Conservation (phyloP, 768 basidiomycete genomes). For the Sarcodon aspratus region DNA sequence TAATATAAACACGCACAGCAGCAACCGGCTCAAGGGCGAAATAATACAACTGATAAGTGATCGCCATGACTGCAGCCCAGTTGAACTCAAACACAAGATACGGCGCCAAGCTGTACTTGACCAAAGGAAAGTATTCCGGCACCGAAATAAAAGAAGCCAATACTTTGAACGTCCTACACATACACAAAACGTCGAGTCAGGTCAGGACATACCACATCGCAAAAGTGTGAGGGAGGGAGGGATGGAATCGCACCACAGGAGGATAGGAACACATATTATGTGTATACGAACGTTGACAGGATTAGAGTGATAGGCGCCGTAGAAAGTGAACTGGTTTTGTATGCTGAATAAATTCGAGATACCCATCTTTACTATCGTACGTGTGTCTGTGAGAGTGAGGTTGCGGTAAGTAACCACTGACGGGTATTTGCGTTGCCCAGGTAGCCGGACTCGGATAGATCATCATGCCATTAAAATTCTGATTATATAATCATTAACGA, state of each 20-base stretch:
- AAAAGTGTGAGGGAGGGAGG: neutral
- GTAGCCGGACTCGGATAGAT: too few relatives aligned
- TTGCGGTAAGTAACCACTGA: too few relatives aligned
- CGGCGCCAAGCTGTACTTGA: slow-evolving; percentile 41
- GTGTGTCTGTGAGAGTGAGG: too few relatives aligned
- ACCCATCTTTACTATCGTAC: too few relatives aligned
- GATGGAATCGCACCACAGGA: slow-evolving; percentile 60
- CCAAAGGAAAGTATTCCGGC: slow-evolving; percentile 41
- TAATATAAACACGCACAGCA: slow-evolving; percentile 44
- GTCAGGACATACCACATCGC: neutral
- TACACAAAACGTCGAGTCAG: neutral
- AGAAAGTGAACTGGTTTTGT: slow-evolving; percentile 65
- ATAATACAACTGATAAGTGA: slow-evolving; percentile 65
- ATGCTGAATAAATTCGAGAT: too few relatives aligned
- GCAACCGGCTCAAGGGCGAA: slow-evolving; percentile 70
- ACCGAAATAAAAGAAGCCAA: slow-evolving; percentile 25
- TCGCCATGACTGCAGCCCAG: slow-evolving; percentile 44
- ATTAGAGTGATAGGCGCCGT: slow-evolving; percentile 87
- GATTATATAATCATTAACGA: too few relatives aligned
- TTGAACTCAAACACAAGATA: slow-evolving; percentile 66
- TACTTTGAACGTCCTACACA: slow-evolving; percentile 9
- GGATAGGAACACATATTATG: slow-evolving; percentile 70
- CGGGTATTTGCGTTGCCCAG: too few relatives aligned
- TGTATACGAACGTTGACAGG: slow-evolving; percentile 79
- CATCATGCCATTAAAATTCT: too few relatives aligned